phyloP scores from a whole-genome alignment of 108 stramenopile genomes.

The Mediolabrus comicus region DNA sequence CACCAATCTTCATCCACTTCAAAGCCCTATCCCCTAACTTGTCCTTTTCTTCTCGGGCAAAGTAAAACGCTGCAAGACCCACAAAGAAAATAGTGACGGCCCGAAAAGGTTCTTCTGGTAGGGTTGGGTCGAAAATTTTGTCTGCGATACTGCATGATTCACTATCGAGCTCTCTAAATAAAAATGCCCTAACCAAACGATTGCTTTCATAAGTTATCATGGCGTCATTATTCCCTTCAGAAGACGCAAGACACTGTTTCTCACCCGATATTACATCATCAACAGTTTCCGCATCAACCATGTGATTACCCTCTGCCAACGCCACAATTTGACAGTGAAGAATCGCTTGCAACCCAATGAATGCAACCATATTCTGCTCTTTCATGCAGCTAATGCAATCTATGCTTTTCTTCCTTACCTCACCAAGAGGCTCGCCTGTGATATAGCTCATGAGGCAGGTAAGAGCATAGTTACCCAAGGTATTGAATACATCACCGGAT shows the following conservation, averaged over 20 bases:
- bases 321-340: background rate
- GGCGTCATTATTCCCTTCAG: background rate
- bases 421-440: slow-evolving; percentile 1
- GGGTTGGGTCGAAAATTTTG: background rate
- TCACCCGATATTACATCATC: background rate
- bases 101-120: background rate
- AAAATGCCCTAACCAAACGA: background rate
- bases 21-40: too few relatives aligned
- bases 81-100: background rate
- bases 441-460: background rate
- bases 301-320: background rate
- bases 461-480: background rate
- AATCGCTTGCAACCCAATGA: background rate
- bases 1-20: background rate
- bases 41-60: background rate
- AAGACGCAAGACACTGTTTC: background rate
- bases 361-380: slow-evolving; percentile 1
- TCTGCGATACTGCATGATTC: background rate
- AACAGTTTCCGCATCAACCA: background rate
- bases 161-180: background rate
- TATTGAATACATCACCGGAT: slow-evolving; percentile 1
- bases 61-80: background rate
- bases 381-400: slow-evolving; percentile 4
- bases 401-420: background rate
- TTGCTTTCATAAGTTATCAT: background rate